Evolutionary conservation across 2,329 filamentous ascomycete genomes (phyloP).

Genomic region (Alternaria hordeiaustralica): DNA sequence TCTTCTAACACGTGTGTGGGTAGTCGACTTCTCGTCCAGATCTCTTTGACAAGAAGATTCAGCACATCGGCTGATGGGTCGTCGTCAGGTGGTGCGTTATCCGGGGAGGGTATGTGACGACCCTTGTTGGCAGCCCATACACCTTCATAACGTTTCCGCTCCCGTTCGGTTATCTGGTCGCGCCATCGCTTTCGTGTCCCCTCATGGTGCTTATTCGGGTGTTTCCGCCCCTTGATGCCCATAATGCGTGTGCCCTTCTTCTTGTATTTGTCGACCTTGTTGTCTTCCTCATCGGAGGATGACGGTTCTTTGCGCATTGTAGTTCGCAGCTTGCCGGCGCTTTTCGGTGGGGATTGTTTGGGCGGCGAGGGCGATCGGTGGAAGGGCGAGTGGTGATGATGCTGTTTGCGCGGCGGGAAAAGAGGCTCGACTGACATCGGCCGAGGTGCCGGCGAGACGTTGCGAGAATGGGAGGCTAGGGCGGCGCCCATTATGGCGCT

Average conservation of each 20-base stretch:
- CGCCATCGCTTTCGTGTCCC: conserved; percentile 78
- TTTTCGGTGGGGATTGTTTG: conserved; percentile 42
- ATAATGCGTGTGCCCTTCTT: conserved; percentile 65
- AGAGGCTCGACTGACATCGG: conserved; percentile 41
- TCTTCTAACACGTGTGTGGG: conserved; percentile 72
- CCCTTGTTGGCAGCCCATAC: conserved; percentile 85
- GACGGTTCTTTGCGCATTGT: conserved; percentile 66
- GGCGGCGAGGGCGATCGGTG: conserved; percentile 48
- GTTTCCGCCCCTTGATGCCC: conserved; percentile 54
- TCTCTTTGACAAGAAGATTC: conserved; percentile 73
- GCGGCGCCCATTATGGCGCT: conserved; percentile 78
- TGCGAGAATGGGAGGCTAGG: conserved; percentile 67
- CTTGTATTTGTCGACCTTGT: conserved; percentile 60
- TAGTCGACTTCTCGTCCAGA: conserved; percentile 76
- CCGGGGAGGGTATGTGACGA: conserved; percentile 41
- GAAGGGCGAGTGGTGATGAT: conserved; percentile 45
- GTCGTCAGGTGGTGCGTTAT: conserved; percentile 13
- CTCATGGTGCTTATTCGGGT: conserved; percentile 76
- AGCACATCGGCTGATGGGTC: conserved; percentile 62
- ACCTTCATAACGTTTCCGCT: conserved; percentile 82
- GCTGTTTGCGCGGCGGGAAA: conserved; percentile 51
- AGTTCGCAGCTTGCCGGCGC: conserved; percentile 64
- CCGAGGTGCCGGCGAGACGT: conserved; percentile 48
- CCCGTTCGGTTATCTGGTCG: conserved; percentile 72
- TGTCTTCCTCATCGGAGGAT: conserved; percentile 57